Evolutionary conservation across 768 basidiomycete genomes (phyloP), one percentile per base, ranked within the genome.

Genomic region (Wakefieldia striispora): DNA sequence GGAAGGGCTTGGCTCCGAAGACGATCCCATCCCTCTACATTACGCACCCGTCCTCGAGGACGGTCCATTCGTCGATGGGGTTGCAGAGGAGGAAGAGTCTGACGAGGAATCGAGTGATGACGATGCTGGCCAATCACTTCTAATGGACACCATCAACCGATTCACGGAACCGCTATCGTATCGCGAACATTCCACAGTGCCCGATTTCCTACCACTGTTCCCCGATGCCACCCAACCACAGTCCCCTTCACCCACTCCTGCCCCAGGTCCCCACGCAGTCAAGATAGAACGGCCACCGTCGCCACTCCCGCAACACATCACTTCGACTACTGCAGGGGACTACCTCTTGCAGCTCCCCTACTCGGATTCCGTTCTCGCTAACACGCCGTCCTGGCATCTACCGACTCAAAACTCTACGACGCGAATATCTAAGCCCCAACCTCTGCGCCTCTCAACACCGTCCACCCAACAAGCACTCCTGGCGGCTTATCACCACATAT

Each of bases 281-380:
- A 70, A 70, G 23, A 47, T 64, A 37, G 66, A 68, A 47, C 49
- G 64, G 51, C 68, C 64, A 0, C 53, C 45, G 39, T 83, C 60
- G 66, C 81, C 44, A 63, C 76, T 55, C 58, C 78, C 54, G 71
- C 73, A 67, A 21, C 78, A 70, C 17, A 66, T 75, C 3, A 62
- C 68, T 5, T 68, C 75, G 12, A 57, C 70, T 11, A 63, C 68
- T 3, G 76, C 83, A 2, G 82, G 88, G 3, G 86, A 91, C 64
- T 86, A 87, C 51, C 71, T 83, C 21, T 78, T 84, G 11, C 81
- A 82, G 59, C 78, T 90, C 1, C 86, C 88, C 4, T 91, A 91
- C 59, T 77, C 77, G 2, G 81, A 85, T 56, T 91, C 89, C 0
- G 75, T 84, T 4, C 79, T 91, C 20, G 77, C 86, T 4, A 70